Evolutionary conservation across 140 eudicot species (phyloP), one percentile per base, ranked within the genome.

Genomic region (Stevia rebaudiana): DNA sequence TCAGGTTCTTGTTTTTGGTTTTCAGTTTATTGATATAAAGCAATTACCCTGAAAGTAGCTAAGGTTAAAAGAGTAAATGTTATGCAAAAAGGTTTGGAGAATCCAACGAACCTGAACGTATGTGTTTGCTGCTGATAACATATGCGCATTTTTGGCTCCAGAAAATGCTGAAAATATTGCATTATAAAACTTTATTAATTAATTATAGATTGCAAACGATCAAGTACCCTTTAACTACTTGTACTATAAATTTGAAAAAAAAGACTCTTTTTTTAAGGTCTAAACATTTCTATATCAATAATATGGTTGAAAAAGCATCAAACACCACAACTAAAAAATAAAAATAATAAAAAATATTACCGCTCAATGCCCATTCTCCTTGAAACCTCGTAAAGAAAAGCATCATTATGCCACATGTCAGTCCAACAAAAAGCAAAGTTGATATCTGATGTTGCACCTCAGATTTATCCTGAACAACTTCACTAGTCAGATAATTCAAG

Each of bases 401-500:
- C 97, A 90, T 87, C 52, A 80, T 6, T 65, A 79, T 53, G 11
- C 97, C 97, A 79, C 88, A 68, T 57, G 76, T 70, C 65, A 90
- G 44, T 18, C 98, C 98, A 63, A 92, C 74, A 60, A 85, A 92
- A 66, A 88, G 83, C 79, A 88, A 78, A 11, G 80, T 69, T 28
- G 98, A 88, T 81, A 88, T 85, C 78, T 88, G 95, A 85, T 88
- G 98, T 74, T 92, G 98, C 79, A 92, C 96, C 81, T 79, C 89
- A 23, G 81, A 63, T 78, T 85, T 86, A 71, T 83, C 95, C 98
- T 91, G 88, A 81, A 78, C 65, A 79, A 74, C 28, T 74, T 40
- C 60, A 74, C 58, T 48, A 33, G 78, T 70, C 57, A 59, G 60
- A 55, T 28, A 35, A 48, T n/a, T n/a, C n/a, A n/a, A n/a, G n/a